phyloP scores from a whole-genome alignment of 768 basidiomycete genomes.

The Auriscalpium vulgare region DNA sequence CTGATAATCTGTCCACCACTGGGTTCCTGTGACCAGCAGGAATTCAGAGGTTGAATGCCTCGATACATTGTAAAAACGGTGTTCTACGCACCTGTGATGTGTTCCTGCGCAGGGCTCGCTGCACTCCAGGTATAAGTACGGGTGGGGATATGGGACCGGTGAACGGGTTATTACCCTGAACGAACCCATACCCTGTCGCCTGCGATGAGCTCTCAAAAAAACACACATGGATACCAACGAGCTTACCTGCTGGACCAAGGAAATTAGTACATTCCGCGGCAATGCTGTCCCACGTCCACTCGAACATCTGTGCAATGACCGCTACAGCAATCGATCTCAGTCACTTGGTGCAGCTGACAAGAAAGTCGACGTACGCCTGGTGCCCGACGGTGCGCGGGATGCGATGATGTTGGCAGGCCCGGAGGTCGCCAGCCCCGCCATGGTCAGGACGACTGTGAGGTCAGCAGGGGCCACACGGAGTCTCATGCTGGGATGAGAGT shows the following conservation, averaged over 20 bases:
- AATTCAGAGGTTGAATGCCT: background rate
- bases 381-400: no score
- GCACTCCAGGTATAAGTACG: background rate
- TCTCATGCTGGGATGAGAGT: no score
- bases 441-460: no score
- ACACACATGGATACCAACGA: background rate
- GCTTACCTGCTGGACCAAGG: slow-evolving; percentile 20
- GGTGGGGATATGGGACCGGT: background rate
- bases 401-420: no score
- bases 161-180: background rate
- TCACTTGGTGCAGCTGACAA: no score
- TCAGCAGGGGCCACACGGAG: no score
- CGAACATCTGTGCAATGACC: slow-evolving; percentile 15
- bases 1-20: slow-evolving; percentile 76
- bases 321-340: background rate
- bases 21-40: slow-evolving; percentile 5
- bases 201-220: background rate
- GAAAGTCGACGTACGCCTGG: no score
- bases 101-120: slow-evolving; percentile 3
- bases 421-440: no score
- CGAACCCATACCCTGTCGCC: background rate
- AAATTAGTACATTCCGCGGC: slow-evolving; percentile 23
- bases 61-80: background rate
- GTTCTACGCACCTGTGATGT: background rate
- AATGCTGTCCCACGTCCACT: slow-evolving; percentile 21